Percentiles rank a stretch among this genome's conserved stretches.
Conservation (phyloP, 2,329 filamentous ascomycete genomes). For the Fonsecaea nubica region DNA sequence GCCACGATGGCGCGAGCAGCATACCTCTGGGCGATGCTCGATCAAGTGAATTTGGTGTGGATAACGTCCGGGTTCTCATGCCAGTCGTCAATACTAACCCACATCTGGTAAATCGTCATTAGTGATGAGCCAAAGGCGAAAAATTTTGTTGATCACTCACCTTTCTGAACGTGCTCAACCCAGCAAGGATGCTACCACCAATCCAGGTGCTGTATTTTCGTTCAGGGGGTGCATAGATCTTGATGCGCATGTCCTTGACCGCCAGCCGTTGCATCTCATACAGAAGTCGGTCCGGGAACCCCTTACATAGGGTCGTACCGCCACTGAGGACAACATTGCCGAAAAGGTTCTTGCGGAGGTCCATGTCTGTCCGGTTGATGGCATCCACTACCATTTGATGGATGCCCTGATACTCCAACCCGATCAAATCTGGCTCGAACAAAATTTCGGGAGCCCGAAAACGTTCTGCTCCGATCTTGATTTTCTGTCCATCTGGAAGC, state of each 20-base stretch:
- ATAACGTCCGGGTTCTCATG: constrained; percentile 99
- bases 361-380: constrained; percentile 92
- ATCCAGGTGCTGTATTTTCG: constrained; percentile 99
- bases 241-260: constrained; percentile 99
- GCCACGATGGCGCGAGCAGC: neutral
- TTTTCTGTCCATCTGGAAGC: constrained; percentile 88
- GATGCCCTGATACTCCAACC: constrained; percentile 93
- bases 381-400: constrained; percentile 98
- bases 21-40: neutral
- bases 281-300: constrained; percentile 90
- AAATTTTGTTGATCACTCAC: constrained; percentile 56
- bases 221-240: constrained; percentile 97
- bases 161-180: constrained; percentile 98
- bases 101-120: constrained; percentile 73
- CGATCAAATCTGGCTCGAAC: constrained; percentile 96
- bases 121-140: neutral
- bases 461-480: constrained; percentile 92
- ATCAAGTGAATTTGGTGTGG: constrained; percentile 91
- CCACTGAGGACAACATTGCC: constrained; percentile 97
- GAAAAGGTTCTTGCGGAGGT: constrained; percentile 90
- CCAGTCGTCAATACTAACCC: constrained; percentile 99
- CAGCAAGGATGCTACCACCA: constrained; percentile 94
- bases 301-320: constrained; percentile 93
- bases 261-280: constrained; percentile 91
- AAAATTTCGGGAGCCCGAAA: constrained; percentile 97